Evolutionary conservation across 805 yeast genomes (phyloP), one percentile per base, ranked within the genome.

Genomic region (Scheffersomyces ergatensis): DNA sequence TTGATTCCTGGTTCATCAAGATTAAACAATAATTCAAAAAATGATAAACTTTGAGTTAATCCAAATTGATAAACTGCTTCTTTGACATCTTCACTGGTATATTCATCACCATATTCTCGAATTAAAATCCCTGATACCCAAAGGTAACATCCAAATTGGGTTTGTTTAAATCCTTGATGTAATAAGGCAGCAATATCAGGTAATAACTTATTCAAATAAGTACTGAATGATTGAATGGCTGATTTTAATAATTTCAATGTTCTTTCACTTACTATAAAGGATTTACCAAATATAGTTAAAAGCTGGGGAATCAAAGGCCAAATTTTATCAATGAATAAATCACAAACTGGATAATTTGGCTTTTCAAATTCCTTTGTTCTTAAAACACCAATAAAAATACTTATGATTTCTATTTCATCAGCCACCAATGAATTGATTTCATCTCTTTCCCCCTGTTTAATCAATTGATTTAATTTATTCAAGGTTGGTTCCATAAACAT

Each of bases 111-210:
- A 60, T 74, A 90, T 45, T 87, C 92, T 42, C 86, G 78, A 38
- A 86, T 79, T 20, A 89, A 67, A 8, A 85, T 73, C 7, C 97
- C 97, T 2, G 95, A 83, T 12, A 87, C 92, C 93, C 95, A 90
- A 41, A 90, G 65, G 56, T 84, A 89, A 58, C 96, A 87, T 3
- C 97, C 97, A 53, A 67, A 78, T 26, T 80, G 77, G 16, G 84
- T 83, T 20, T 65, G 64, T 34, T 80, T 73, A 64, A 89, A 90
- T 1, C 95, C 93, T 29, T 73, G 72, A 16, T 78, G 83, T 40
- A 89, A 71, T 36, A 83, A 63, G 40, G 76, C 81, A 1, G 89
- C 88, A 29, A 89, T 75, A 12, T 77, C 71, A 3, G 80, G 76
- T 15, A 90, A 65, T 18, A 85, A 69, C 2, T 85, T 82, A 17